Conservation (phyloP, 208 protist genomes). For the Naegleria gruberi region DNA sequence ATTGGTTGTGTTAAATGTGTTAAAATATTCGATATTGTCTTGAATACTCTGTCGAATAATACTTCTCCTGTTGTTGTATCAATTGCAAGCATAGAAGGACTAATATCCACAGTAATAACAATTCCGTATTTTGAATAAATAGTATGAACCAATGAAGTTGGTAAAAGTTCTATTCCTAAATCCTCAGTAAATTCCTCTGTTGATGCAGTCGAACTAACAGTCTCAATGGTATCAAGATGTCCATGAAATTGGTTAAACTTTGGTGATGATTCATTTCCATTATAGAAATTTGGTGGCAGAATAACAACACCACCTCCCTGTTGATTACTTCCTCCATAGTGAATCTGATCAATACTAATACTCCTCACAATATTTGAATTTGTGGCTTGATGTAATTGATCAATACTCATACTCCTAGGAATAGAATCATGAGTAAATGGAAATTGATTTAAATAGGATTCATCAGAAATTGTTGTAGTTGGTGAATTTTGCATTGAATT, state of each 20-base stretch:
- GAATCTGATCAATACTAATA: not conserved
- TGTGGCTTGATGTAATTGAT: not conserved
- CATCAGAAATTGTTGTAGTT: not conserved
- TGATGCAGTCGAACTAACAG: not conserved
- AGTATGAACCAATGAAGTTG: not conserved
- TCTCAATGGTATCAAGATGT: not conserved
- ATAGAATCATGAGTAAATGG: not conserved
- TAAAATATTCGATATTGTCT: not conserved
- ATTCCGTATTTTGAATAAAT: conserved; percentile 8
- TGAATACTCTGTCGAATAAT: not conserved
- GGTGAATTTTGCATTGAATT: not conserved
- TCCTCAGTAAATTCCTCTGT: not conserved
- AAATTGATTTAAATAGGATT: not conserved
- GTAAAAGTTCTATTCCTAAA: not conserved
- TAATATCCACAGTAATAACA: not conserved
- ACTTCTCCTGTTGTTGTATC: not conserved
- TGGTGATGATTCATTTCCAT: not conserved
- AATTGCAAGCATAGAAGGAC: not conserved
- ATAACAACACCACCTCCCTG: not conserved
- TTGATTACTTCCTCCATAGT: not conserved
- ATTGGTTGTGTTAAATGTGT: not conserved
- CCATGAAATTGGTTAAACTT: not conserved
- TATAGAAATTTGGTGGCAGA: not conserved
- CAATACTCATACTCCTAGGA: not conserved
- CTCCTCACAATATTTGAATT: not conserved